A percentile compares a stretch with the other conserved stretches of the same genome.
phyloP scores from a whole-genome alignment of 164 flowering plant genomes.

The Dillenia suffruticosa region DNA sequence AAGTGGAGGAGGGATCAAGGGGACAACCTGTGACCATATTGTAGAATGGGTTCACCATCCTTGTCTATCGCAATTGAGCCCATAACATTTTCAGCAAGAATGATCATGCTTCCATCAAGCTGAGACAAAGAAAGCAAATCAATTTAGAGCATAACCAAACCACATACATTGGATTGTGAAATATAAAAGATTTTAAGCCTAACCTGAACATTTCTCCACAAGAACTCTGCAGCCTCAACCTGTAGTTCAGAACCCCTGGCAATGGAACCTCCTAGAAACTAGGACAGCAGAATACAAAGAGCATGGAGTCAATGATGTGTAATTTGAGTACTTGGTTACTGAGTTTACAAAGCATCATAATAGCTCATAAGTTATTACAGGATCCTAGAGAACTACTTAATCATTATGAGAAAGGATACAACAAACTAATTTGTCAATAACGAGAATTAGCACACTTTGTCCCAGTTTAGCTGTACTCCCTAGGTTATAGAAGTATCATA shows the following conservation, averaged over 20 bases:
- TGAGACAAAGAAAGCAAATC: conserved; percentile 19
- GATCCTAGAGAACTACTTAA: no score
- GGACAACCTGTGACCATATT: conserved; percentile 79
- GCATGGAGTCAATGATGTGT: not conserved
- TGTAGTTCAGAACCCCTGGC: conserved; percentile 85
- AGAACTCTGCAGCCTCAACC: conserved; percentile 87
- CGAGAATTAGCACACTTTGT: no score
- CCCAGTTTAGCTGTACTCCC: no score
- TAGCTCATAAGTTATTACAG: no score
- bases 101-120: conserved; percentile 88
- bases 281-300: conserved; percentile 1
- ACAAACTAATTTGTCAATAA: no score
- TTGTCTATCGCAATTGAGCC: conserved; percentile 47
- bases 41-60: conserved; percentile 53
- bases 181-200: not conserved
- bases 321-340: no score
- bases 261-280: conserved; percentile 89
- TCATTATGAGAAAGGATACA: no score
- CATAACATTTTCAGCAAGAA: conserved; percentile 72
- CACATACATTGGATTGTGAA: not conserved
- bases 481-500: no score
- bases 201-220: conserved; percentile 87
- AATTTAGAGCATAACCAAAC: not conserved
- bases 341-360: no score
- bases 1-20: no score